Evolutionary conservation across 352 stramenopile genomes (phyloP), one percentile per base, ranked within the genome.

Genomic region (Phytophthora sansomeana): DNA sequence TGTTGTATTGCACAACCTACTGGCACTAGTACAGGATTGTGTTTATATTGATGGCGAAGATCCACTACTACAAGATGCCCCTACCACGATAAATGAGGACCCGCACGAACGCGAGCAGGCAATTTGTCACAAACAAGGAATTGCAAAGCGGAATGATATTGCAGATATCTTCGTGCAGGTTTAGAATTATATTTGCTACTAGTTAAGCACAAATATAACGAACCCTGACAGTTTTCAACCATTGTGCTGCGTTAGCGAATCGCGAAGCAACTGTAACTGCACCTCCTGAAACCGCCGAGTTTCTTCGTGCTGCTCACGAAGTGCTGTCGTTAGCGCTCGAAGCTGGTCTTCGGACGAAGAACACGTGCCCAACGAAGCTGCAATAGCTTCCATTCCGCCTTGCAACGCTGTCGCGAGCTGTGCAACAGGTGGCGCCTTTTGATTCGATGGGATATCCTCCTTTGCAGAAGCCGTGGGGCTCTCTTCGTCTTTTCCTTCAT

Each of bases 1-100:
- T 51, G 26, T 63, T 14, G 57, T 63, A 8, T 49, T 59, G 1
- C 57, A 63, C 30, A 63, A 72, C 26, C 16, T 66, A 2, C 44
- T 63, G 1, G 29, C 26, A 8, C 19, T 61, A 7, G 29, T 61
- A 14, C 29, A 32, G 26, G 53, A 52, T 8, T 19, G 36, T 5
- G 36, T 43, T 1, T 4, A 17, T 19, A 43, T 43, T 43, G 7
- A 11, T 10, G 36, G 36, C 11, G 7, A 24, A 43, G 36, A 43
- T 43, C 36, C 9, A 6, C 39, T 50, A 17, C 2, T 36, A 16
- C 16, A 29, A 36, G 9, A 35, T 46, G 5, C 28, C 16, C 2
- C 28, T 50, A 1, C 28, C 17, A 2, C 38, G 5, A n/a, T 42
- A 13, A 5, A 16, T 4, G 53, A 61, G 26, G 41, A 43, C 11